A percentile compares a stretch with the other conserved stretches of the same genome.
Conservation (phyloP, 1,284 basidiomycete species). For the Kwoniella shivajii region DNA sequence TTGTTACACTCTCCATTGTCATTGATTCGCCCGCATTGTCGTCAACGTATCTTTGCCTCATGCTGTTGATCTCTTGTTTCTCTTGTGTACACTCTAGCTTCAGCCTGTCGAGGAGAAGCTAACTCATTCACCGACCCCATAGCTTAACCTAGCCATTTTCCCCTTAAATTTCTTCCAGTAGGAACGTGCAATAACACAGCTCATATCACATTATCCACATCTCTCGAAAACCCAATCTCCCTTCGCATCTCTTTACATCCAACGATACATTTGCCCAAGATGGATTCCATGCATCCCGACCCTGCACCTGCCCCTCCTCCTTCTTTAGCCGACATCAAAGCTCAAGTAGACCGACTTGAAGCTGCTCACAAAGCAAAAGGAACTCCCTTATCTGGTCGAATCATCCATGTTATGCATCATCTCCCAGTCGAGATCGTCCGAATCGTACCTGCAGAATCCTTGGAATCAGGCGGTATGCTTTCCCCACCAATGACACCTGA, state of each 20-base stretch:
- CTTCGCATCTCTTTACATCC: not conserved
- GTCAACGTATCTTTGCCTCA: no score
- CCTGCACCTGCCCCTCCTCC: slow-evolving; percentile 46
- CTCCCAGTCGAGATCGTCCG: slow-evolving; percentile 53
- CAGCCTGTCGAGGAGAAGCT: not conserved
- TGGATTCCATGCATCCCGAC: slow-evolving; percentile 54
- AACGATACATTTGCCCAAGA: slow-evolving; percentile 20
- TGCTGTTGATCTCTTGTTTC: no score
- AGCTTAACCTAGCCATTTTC: not conserved
- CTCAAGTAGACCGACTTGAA: slow-evolving; percentile 63
- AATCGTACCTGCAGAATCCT: slow-evolving; percentile 33
- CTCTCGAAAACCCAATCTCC: not conserved
- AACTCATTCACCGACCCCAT: not conserved
- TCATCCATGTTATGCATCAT: slow-evolving; percentile 74
- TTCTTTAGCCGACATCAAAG: slow-evolving; percentile 52
- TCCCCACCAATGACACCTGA: slow-evolving; percentile 51
- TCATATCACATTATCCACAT: not conserved
- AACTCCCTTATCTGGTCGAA: slow-evolving; percentile 74
- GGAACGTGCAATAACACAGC: not conserved
- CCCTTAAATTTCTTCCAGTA: not conserved
- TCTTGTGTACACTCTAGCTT: no score
- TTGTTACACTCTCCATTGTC: no score
- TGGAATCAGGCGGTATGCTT: slow-evolving; percentile 30
- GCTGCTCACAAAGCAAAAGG: slow-evolving; percentile 67
- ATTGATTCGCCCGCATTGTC: no score